Evolutionary conservation across 305 asterid species (phyloP).

Genomic region (Petunia hybrid): DNA sequence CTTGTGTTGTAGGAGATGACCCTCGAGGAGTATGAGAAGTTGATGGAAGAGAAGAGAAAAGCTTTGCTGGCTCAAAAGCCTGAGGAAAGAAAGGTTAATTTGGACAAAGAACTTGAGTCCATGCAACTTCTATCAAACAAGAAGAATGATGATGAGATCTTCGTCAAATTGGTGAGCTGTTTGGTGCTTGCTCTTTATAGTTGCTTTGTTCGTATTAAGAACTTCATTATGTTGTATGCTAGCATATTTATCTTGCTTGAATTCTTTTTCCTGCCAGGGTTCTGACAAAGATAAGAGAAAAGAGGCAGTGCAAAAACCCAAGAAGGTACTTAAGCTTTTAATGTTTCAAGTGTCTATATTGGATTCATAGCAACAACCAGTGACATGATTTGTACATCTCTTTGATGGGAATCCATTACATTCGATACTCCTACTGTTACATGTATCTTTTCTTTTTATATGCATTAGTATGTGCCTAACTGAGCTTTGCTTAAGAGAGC

Average conservation of each 20-base stretch:
- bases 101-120: constrained; percentile 69
- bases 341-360: background rate
- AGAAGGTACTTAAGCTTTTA: constrained; percentile 36
- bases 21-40: constrained; percentile 73
- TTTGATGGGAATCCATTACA: background rate
- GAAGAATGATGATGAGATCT: constrained; percentile 67
- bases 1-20: constrained; percentile 69
- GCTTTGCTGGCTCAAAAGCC: constrained; percentile 58
- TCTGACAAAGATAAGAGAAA: constrained; percentile 56
- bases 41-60: constrained; percentile 74
- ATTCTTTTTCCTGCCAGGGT: constrained; percentile 39
- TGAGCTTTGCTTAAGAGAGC: background rate
- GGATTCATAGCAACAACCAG: background rate
- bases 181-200: background rate
- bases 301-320: constrained; percentile 50
- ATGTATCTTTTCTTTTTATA: background rate
- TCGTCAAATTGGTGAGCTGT: constrained; percentile 61
- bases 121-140: constrained; percentile 79
- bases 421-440: background rate
- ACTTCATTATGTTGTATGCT: background rate
- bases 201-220: background rate
- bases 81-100: constrained; percentile 72
- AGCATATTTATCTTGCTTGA: background rate
- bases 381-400: background rate
- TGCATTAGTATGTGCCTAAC: background rate